Evolutionary conservation across 1,139 yeast genomes (phyloP), one percentile per base, ranked within the genome.

Genomic region (Debaryomyces fabryi): DNA sequence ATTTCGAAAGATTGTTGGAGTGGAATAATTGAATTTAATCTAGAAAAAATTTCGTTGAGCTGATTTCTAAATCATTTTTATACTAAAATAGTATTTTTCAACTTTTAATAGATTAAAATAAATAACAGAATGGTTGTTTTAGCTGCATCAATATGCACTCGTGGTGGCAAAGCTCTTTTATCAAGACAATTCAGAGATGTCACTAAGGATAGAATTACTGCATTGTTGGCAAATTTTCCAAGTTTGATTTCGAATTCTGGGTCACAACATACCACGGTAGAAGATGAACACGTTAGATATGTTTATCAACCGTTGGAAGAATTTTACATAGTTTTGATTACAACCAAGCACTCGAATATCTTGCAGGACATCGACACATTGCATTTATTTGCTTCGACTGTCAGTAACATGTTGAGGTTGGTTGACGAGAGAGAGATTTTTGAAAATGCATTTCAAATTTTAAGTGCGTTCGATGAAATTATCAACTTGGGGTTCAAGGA

Each of bases 221-320:
- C 91, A 41, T 76, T 93, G 56, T 76, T 95, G 63, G 87, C 97
- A 35, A 87, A 85, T 59, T 91, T 93, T 69, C 97, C 97, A 46
- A 76, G 86, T 54, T 78, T 93, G 60, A 82, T 92, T 50, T 80
- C 89, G 46, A 84, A 81, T 52, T 73, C 82, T 10, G 82, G 86
- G 49, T 80, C 88, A 44, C 97, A 91, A 71, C 96, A 92, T 66
- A 93, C 99, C 43, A 88, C 96, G 5, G 96, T 91, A 37, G 99
- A 95, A 68, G 96, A 90, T 63, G 97, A 88, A 49, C 83, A 83
- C 57, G 95, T 91, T 43, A 85, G 99, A 68, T 95, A 89, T 65
- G 96, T 95, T 46, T 95, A 90, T 70, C 97, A 91, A 68, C 97
- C 99, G 46, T 79, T 95, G 62, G 99, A 95, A 65, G 98, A 92